These are phyloP conservation scores for Cicer yamashitae DNA, from an alignment of 306 rosid genomes.

Conservation along the genomic window DNA sequence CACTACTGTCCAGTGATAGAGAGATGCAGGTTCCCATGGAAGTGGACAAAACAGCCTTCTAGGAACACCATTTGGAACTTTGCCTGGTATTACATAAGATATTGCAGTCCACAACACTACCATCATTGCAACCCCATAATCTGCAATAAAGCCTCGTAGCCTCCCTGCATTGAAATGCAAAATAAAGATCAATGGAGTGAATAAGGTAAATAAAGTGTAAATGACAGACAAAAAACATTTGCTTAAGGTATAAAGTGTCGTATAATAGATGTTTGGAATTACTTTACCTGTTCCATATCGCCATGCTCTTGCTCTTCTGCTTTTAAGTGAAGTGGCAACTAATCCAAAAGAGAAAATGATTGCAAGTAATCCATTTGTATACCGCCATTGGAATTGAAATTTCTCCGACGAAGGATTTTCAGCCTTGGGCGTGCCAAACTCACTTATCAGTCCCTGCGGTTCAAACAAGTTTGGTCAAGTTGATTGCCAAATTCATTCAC, in stretches of 20 bases:
- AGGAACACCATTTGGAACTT: conserved; percentile 73
- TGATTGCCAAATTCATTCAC: conserved; percentile 26
- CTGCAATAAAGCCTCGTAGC: conserved; percentile 76
- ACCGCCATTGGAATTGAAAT: conserved; percentile 67
- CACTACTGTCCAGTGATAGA: conserved; percentile 79
- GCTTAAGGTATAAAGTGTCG: conserved; percentile 10
- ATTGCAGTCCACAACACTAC: conserved; percentile 78
- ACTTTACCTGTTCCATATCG: conserved; percentile 78
- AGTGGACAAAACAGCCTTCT: conserved; percentile 81
- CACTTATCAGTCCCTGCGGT: conserved; percentile 74
- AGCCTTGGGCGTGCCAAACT: conserved; percentile 59
- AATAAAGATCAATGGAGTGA: conserved; percentile 31
- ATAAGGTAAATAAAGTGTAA: conserved; percentile 31
- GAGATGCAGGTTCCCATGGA: conserved; percentile 78
- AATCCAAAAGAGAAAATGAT: conserved; percentile 72
- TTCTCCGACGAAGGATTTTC: conserved; percentile 53
- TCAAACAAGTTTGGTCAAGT: conserved; percentile 38
- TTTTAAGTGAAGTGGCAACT: conserved; percentile 63
- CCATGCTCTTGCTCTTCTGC: conserved; percentile 91
- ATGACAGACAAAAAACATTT: background rate
- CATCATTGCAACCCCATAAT: conserved; percentile 89
- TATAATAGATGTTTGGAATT: conserved; percentile 7
- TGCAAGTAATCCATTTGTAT: conserved; percentile 80
- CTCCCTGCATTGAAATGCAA: conserved; percentile 57
- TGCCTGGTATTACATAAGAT: conserved; percentile 62